These are phyloP conservation scores for Ciborinia camelliae DNA, from an alignment of 2,329 filamentous ascomycete species.

Conservation along the genomic window DNA sequence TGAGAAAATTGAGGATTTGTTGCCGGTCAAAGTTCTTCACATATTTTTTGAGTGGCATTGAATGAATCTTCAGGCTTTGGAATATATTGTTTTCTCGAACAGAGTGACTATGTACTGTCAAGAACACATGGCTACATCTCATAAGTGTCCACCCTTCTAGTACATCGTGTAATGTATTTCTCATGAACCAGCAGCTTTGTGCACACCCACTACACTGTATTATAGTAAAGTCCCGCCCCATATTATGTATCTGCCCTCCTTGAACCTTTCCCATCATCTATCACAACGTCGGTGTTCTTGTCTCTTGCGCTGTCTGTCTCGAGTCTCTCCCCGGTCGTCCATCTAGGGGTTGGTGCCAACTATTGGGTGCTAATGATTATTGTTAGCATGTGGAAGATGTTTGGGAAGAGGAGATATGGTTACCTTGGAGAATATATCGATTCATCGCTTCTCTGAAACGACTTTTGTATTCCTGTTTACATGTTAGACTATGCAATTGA, in stretches of 20 bases:
- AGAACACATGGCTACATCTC: not conserved
- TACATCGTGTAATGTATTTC: not conserved
- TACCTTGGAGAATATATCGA: conserved; percentile 57
- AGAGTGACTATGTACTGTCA: not conserved
- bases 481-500: not conserved
- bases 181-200: not conserved
- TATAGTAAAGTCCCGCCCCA: not conserved
- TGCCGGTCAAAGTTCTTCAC: not conserved
- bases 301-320: conserved; percentile 11
- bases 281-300: conserved; percentile 1
- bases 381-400: not conserved
- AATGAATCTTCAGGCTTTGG: not conserved
- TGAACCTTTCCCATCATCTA: not conserved
- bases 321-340: conserved; percentile 17
- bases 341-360: conserved; percentile 25
- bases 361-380: conserved; percentile 22
- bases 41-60: not conserved
- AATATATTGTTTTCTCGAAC: not conserved
- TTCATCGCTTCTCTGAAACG: conserved; percentile 96
- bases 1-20: not conserved
- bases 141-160: too few species aligned
- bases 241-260: not conserved
- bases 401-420: not conserved
- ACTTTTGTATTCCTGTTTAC: conserved; percentile 73
- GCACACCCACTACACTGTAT: not conserved